Percentiles rank a stretch among this genome's conserved stretches.
phyloP scores from a whole-genome alignment of 495 filamentous ascomycete species.

The Tuber borchii region DNA sequence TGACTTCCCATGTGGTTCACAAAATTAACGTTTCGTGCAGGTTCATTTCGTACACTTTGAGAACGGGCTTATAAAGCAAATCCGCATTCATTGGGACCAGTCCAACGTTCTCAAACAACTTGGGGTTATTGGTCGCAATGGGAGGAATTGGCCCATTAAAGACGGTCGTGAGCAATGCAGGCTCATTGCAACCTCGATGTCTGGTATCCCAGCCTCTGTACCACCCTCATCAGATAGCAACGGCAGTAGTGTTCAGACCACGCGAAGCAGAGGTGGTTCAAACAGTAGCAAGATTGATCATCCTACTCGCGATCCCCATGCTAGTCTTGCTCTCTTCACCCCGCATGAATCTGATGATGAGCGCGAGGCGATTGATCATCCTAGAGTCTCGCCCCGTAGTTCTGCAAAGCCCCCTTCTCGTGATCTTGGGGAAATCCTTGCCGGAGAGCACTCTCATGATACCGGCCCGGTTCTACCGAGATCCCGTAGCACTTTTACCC shows the following conservation, averaged over 20 bases:
- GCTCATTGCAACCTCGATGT: slow-evolving; percentile 55
- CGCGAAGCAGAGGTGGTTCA: slow-evolving; percentile 26
- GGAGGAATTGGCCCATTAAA: slow-evolving; percentile 87
- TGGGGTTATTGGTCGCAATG: slow-evolving; percentile 82
- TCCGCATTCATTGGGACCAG: slow-evolving; percentile 92
- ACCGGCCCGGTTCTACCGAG: slow-evolving; percentile 32
- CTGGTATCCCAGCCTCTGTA: slow-evolving; percentile 21
- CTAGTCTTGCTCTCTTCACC: slow-evolving; percentile 66
- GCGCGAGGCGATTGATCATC: slow-evolving; percentile 25
- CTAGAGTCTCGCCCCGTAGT: slow-evolving; percentile 47
- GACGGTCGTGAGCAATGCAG: slow-evolving; percentile 78
- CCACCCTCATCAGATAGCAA: slow-evolving; percentile 12
- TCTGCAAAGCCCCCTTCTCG: slow-evolving; percentile 59
- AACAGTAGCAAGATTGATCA: slow-evolving; percentile 36
- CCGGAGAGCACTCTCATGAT: slow-evolving; percentile 44
- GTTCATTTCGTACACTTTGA: slow-evolving; percentile 87
- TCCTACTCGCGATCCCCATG: slow-evolving; percentile 60
- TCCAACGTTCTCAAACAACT: slow-evolving; percentile 85
- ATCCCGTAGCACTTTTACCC: slow-evolving; percentile 33
- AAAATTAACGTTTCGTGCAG: slow-evolving; percentile 47
- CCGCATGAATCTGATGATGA: slow-evolving; percentile 54
- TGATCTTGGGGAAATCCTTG: slow-evolving; percentile 60
- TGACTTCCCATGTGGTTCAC: slow-evolving; percentile 9
- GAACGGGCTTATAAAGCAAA: slow-evolving; percentile 68
- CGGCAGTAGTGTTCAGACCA: slow-evolving; percentile 19